These are phyloP conservation scores for Apostasia shenzhenica DNA, from an alignment of 106 monocot genomes.

Conservation along the genomic window DNA sequence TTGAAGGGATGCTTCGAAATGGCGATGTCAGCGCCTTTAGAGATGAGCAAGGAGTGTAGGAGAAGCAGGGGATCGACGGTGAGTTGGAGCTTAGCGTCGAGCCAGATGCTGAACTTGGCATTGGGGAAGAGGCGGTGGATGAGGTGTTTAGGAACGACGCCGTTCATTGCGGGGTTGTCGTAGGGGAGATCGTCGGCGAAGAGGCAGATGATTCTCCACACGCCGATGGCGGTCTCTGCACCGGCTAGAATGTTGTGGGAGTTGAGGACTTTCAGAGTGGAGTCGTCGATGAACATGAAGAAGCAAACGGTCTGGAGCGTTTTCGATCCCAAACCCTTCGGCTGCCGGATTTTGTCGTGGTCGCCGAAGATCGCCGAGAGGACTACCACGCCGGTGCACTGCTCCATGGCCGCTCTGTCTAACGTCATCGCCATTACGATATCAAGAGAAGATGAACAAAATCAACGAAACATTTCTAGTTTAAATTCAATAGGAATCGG, in stretches of 20 bases:
- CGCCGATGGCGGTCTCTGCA: constrained; percentile 24
- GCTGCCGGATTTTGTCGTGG: constrained; percentile 88
- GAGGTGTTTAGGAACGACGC: constrained; percentile 72
- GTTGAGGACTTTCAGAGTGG: constrained; percentile 44
- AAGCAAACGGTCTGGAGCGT: constrained; percentile 64
- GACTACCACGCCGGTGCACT: constrained; percentile 65
- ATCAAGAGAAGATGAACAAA: background rate
- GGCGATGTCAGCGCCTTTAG: constrained; percentile 58
- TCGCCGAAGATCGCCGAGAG: constrained; percentile 68
- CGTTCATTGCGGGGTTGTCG: constrained; percentile 70
- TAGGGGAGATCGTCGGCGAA: constrained; percentile 39
- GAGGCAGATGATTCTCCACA: constrained; percentile 60
- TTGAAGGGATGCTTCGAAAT: constrained; percentile 82
- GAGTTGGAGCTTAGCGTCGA: constrained; percentile 90
- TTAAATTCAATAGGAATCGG: background rate
- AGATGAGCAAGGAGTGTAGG: constrained; percentile 53
- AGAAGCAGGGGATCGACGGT: constrained; percentile 72
- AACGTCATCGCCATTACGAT: background rate
- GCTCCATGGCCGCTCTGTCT: constrained; percentile 78
- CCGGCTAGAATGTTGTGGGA: constrained; percentile 35
- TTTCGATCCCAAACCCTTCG: constrained; percentile 47
- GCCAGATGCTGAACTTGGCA: constrained; percentile 73
- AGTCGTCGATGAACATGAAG: constrained; percentile 88
- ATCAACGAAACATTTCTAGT: background rate
- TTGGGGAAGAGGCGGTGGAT: constrained; percentile 82